Conservation (phyloP, 2,329 filamentous ascomycete species). For the Paracorniculantispora psalliotae region DNA sequence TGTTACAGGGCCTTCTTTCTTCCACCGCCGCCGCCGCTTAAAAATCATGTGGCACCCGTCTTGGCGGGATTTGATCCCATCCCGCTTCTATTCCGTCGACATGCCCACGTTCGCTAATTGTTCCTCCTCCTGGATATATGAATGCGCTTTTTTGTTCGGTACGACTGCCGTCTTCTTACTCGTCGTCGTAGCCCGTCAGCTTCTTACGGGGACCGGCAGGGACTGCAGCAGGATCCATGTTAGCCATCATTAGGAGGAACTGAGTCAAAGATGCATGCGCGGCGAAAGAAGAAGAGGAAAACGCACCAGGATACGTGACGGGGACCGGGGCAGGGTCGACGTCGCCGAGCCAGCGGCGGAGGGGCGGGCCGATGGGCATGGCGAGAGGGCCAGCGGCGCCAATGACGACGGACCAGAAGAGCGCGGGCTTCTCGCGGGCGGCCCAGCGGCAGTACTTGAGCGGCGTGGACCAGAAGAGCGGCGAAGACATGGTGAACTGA, state of each 20-base stretch:
- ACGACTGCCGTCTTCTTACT: slow-evolving; percentile 24
- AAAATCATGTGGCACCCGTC: neutral
- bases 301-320: slow-evolving; percentile 87
- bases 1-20: slow-evolving; percentile 9
- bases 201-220: slow-evolving; percentile 55
- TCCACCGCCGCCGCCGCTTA: neutral
- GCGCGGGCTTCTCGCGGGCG: slow-evolving; percentile 78
- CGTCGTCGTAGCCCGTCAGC: slow-evolving; percentile 57
- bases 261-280: neutral
- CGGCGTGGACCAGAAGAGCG: slow-evolving; percentile 81
- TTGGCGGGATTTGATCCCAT: neutral
- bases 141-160: slow-evolving; percentile 13
- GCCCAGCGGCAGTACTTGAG: slow-evolving; percentile 85
- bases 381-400: slow-evolving; percentile 67
- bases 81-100: neutral
- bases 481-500: slow-evolving; percentile 51
- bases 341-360: slow-evolving; percentile 70
- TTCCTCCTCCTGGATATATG: neutral
- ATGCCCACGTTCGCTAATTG: neutral
- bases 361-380: slow-evolving; percentile 66
- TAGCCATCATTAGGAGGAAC: neutral
- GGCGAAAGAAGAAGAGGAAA: neutral
- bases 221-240: slow-evolving; percentile 34
- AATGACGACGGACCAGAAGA: slow-evolving; percentile 81
- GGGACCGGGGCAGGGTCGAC: slow-evolving; percentile 68